Base-by-base conservation (phyloP, 805 yeast genomes). In the Candida arabinofermentans region DNA sequence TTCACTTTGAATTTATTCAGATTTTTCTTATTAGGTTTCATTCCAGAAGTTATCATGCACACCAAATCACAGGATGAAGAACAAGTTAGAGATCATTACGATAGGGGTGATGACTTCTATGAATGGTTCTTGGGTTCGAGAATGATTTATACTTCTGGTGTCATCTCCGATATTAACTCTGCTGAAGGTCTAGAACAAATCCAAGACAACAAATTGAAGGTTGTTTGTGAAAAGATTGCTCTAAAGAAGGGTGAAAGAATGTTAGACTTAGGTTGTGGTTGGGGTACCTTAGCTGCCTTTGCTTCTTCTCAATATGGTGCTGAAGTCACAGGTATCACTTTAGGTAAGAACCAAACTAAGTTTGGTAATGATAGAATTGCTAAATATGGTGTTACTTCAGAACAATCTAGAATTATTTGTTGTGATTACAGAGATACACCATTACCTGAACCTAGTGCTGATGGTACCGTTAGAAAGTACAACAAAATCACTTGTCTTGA, bases 71-170 rank as follows among this genome's bases (percentile, higher is more conserved):
- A 88, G 71, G 96, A 89, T 63, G 96, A 88, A 70, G 96, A 88
- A 68, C 96, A 88, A 68, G 96, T 88, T 43, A 81, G 96, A 66
- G 96, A 85, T 58, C 96, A 88, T 69, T 88, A 88, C 65, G 96
- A 89, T 71, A 85, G 96, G 55, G 96, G 96, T 65, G 96, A 88
- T 61, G 96, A 89, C 66, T 88, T 88, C 67, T 89, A 89, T 76
- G 69, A 89, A 42, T 88, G 95, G 95, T 88, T 88, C 72, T 71
- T 88, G 54, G 96, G 96, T 47, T 93, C 95, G 48, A 81, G 96
- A 67, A 88, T 88, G 96, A 75, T 89, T 62, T 89, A 88, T 71
- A 89, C 96, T 27, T 81, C 91, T 18, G 96, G 96, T 60, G 70
- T 86, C 40, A 81, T 89, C 57, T 62, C 78, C 47, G 95, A 88